phyloP scores from a whole-genome alignment of 176 grass and related monocot genomes.

The Carex scoparia region DNA sequence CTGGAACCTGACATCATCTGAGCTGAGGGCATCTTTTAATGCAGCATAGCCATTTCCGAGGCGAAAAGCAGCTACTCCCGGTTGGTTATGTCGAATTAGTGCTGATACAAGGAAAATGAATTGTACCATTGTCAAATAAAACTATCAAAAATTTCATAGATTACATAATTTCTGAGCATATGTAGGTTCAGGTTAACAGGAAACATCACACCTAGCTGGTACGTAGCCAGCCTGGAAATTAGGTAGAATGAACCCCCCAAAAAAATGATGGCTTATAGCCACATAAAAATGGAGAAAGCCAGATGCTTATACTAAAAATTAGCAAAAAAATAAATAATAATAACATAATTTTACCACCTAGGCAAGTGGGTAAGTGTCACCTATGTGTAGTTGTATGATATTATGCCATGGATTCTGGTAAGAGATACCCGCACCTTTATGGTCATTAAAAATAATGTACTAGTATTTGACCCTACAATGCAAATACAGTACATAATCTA shows the following conservation, averaged over 20 bases:
- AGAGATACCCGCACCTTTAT: neutral
- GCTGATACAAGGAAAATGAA: slow-evolving; percentile 32
- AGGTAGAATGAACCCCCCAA: neutral
- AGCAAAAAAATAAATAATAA: neutral
- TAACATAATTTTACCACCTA: too few relatives aligned
- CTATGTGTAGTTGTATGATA: neutral
- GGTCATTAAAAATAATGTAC: neutral
- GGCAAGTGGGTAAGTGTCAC: neutral
- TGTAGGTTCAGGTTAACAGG: neutral
- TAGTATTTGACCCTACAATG: neutral
- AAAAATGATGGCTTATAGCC: neutral
- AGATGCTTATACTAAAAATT: neutral
- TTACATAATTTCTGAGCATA: neutral
- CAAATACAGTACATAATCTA: neutral
- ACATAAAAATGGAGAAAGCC: neutral
- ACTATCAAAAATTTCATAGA: neutral
- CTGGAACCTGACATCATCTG: slow-evolving; percentile 74
- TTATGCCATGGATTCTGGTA: neutral
- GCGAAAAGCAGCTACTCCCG: slow-evolving; percentile 68
- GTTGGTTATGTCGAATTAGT: slow-evolving; percentile 74
- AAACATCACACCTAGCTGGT: neutral
- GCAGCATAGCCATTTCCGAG: slow-evolving; percentile 87
- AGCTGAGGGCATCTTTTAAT: slow-evolving; percentile 69
- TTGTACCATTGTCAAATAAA: slow-evolving; percentile 6
- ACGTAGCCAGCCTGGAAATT: neutral